A percentile compares a stretch with the other conserved stretches of the same genome.
phyloP scores from a whole-genome alignment of 2,329 filamentous ascomycete species.

The Aspergillus candidus region DNA sequence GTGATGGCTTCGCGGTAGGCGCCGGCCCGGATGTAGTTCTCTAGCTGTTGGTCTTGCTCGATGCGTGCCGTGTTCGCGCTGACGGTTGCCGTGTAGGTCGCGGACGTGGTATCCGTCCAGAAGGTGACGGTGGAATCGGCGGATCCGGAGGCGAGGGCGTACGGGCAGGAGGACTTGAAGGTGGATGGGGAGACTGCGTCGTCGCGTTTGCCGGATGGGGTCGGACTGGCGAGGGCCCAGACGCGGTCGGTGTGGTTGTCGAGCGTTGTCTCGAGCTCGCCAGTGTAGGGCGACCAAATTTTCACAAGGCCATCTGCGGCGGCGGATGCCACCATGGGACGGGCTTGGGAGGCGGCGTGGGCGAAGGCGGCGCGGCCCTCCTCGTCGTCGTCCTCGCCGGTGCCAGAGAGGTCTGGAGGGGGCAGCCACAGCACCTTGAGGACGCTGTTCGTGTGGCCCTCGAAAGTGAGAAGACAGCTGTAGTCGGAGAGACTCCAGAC shows the following conservation, averaged over 20 bases:
- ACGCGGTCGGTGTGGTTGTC: slow-evolving; percentile 97
- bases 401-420: slow-evolving; percentile 36
- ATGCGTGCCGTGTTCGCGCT: slow-evolving; percentile 71
- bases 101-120: slow-evolving; percentile 84
- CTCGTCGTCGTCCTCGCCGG: slow-evolving; percentile 30
- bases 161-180: slow-evolving; percentile 35
- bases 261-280: slow-evolving; percentile 80
- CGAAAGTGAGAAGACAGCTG: slow-evolving; percentile 85
- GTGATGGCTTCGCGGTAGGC: slow-evolving; percentile 92
- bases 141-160: slow-evolving; percentile 80
- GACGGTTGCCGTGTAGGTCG: slow-evolving; percentile 69
- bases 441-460: slow-evolving; percentile 93
- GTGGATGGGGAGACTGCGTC: slow-evolving; percentile 26
- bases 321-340: slow-evolving; percentile 63
- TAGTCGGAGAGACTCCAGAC: slow-evolving; percentile 93
- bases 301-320: slow-evolving; percentile 94
- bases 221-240: slow-evolving; percentile 75
- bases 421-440: slow-evolving; percentile 88
- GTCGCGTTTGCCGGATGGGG: slow-evolving; percentile 28
- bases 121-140: slow-evolving; percentile 91
- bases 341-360: slow-evolving; percentile 28
- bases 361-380: slow-evolving; percentile 25
- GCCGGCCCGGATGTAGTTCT: slow-evolving; percentile 83
- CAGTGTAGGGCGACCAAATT: slow-evolving; percentile 83
- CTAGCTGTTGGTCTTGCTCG: slow-evolving; percentile 88